Evolutionary conservation across 805 yeast genomes (phyloP), one percentile per base, ranked within the genome.

Genomic region (Nakazawaea molendinolei): DNA sequence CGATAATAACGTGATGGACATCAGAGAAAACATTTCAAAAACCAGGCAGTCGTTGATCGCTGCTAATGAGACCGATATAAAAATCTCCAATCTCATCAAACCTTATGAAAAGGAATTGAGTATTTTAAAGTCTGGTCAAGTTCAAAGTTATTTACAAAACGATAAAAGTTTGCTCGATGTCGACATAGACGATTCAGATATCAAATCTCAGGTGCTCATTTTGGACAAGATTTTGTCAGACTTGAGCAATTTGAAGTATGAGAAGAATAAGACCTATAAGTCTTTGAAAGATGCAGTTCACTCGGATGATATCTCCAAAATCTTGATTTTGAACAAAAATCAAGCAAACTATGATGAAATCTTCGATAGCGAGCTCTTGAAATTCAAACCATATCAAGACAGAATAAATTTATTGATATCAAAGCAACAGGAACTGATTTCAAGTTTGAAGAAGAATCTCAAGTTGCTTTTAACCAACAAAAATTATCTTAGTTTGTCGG

Each of bases 271-370:
- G 25, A 67, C 80, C 2, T 62, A 84, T 23, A 67, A 67, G 2
- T 85, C 78, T 33, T 65, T 90, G 49, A 86, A 86, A 50, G 68
- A 64, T 5, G 71, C 72, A 32, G 77, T 84, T 23, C 92, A 79
- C 48, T 66, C 69, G 10, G 97, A 90, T 58, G 97, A 90, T 52
- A 86, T 87, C 33, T 80, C 95, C 0, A 78, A 80, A 36, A 63
- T 79, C 9, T 64, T 90, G 22, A 71, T 90, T 7, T 62, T 79
- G 44, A 80, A 84, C 51, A 75, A 72, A 42, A 68, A 72, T 29
- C 70, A 68, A 25, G 14, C 37, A 8, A 45, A 53, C 8, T 40
- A 47, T 23, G 66, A 71, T 30, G 57, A 43, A 4, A 52, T 82
- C 10, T 87, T 89, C 52, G 71, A 76, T 13, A 69, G 72, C 39